Conservation (phyloP, 2,329 filamentous ascomycete species). For the Annulohypoxylon truncatum region DNA sequence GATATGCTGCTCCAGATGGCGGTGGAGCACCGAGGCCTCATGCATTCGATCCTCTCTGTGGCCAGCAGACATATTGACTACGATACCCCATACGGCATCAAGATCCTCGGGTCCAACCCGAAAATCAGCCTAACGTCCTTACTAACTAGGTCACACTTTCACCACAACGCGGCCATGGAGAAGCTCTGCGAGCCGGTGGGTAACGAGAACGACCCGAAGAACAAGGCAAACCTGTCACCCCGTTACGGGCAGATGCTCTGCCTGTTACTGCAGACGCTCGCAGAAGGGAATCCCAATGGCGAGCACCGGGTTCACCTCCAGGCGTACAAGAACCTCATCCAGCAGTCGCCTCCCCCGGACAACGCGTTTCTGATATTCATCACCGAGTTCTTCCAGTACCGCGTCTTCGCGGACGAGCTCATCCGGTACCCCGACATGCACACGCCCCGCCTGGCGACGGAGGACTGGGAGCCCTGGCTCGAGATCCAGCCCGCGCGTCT, state of each 20-base stretch:
- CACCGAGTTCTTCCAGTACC: constrained; percentile 87
- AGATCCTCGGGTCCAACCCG: constrained; percentile 63
- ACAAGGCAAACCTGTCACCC: constrained; percentile 62
- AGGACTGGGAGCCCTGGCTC: constrained; percentile 57
- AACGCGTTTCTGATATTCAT: constrained; percentile 72
- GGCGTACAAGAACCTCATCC: constrained; percentile 79
- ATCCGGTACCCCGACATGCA: constrained; percentile 60
- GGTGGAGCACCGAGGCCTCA: constrained; percentile 80
- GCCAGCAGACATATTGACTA: constrained; percentile 81
- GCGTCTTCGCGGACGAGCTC: constrained; percentile 74
- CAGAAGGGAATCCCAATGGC: constrained; percentile 68
- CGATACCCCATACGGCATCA: constrained; percentile 66
- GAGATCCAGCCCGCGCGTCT: constrained; percentile 66
- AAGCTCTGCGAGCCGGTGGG: constrained; percentile 62
- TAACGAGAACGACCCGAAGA: constrained; percentile 56
- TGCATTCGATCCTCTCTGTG: constrained; percentile 89
- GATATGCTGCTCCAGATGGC: constrained; percentile 86
- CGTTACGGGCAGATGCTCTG: constrained; percentile 73
- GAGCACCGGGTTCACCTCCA: constrained; percentile 84
- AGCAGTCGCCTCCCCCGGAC: constrained; percentile 69
- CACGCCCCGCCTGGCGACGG: constrained; percentile 54
- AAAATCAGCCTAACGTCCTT: constrained; percentile 60
- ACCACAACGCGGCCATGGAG: constrained; percentile 66
- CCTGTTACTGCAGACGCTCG: constrained; percentile 67
- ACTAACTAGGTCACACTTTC: constrained; percentile 64